Percentiles rank a stretch among this genome's conserved stretches.
Conservation (phyloP, 768 basidiomycete species). For the Lentinula boryana region DNA sequence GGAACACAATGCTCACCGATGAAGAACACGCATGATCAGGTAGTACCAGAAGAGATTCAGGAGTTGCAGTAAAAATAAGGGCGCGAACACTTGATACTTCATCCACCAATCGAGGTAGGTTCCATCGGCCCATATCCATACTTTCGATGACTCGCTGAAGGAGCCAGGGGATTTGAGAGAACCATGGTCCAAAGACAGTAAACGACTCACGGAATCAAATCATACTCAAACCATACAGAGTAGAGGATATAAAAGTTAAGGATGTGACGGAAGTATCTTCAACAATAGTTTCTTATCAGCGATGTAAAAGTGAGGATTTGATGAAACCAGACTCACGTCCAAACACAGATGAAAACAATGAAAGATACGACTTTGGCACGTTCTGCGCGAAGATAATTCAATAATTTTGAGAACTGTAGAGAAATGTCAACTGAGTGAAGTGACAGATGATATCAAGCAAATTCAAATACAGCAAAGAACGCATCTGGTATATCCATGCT, state of each 20-base stretch:
- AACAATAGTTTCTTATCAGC: background rate
- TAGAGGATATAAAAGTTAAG: slow-evolving; percentile 81
- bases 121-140: slow-evolving; percentile 44
- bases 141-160: slow-evolving; percentile 6
- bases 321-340: slow-evolving; percentile 30
- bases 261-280: slow-evolving; percentile 90
- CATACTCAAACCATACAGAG: slow-evolving; percentile 79
- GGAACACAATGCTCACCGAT: background rate
- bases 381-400: slow-evolving; percentile 80
- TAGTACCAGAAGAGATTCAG: slow-evolving; percentile 76
- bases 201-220: slow-evolving; percentile 63
- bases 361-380: slow-evolving; percentile 60
- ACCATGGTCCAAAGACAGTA: background rate
- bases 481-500: slow-evolving; percentile 97
- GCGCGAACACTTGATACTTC: slow-evolving; percentile 58
- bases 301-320: slow-evolving; percentile 39
- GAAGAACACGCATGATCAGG: slow-evolving; percentile 54
- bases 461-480: slow-evolving; percentile 67
- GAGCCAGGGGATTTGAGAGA: background rate
- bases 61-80: slow-evolving; percentile 53
- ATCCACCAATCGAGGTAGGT: slow-evolving; percentile 59
- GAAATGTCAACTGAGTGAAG: background rate
- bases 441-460: background rate
- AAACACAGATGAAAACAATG: slow-evolving; percentile 43
- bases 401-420: slow-evolving; percentile 68